Base-by-base conservation (phyloP, 2,329 filamentous ascomycete genomes). In the Aspergillus puulaauensis region DNA sequence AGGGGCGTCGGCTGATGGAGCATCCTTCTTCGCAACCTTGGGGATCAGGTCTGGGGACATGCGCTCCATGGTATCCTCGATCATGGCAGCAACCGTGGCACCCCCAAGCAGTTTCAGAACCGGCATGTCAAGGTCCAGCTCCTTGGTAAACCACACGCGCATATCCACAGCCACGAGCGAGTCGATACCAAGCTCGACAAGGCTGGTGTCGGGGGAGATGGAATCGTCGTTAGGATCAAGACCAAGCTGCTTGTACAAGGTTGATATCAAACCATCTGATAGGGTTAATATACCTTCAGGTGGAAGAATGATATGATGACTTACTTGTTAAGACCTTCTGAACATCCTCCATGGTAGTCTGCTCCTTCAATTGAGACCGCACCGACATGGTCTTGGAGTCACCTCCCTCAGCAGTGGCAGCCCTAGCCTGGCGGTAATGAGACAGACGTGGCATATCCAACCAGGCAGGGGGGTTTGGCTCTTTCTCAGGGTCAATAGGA, bases 91-190 rank as follows among this genome's bases (percentile, higher is more conserved):
- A 3, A 50, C 19, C 6, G 23, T 39, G 9, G 19, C 47, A 19
- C 47, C 47, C 1, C 33, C 19, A 3, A 82, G 61, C 39, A 83
- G 71, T 56, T 79, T 79, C 3, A 83, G 67, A 2, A 82, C 74
- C 0, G 79, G 77, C 0, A 83, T 72, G 46, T 83, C 76, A 0
- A 77, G 66, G 0, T 76, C 59, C 0, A 82, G 46, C 39, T 78
- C 69, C 53, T 80, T 79, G n/a, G 76, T 40, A 57, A 83, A 79
- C 81, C 81, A 84, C 2, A 75, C 67, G 0, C 80, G 76, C 2
- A 78, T 51, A 21, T 76, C 73, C 2, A 78, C 75, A 0, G 75
- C 73, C 12, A 75, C 54, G 1, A 78, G 60, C 2, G 75, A 77
- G 58, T 78, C 76, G 12, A 74, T 55, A 1, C 75, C 70, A 17